These are phyloP conservation scores for Malassezia caprae DNA, from an alignment of 1,284 basidiomycete species.

Conservation along the genomic window DNA sequence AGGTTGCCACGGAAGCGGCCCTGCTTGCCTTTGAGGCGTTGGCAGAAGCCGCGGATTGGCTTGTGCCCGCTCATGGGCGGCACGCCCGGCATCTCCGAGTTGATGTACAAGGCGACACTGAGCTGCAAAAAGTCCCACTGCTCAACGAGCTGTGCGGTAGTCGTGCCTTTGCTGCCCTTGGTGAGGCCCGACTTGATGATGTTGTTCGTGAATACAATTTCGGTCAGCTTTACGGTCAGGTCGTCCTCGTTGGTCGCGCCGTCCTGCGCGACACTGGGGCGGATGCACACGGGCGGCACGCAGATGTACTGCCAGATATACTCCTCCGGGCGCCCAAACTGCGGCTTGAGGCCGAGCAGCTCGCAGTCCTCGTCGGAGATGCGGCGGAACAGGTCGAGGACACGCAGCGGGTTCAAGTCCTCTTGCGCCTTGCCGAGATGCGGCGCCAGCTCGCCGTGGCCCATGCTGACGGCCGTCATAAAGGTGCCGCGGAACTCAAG, in stretches of 20 bases:
- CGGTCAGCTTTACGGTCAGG: constrained; percentile 89
- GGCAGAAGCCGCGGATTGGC: constrained; percentile 67
- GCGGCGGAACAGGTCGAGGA: constrained; percentile 80
- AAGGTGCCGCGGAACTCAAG: constrained; percentile 81
- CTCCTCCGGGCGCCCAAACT: constrained; percentile 84
- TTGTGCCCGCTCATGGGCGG: constrained; percentile 39
- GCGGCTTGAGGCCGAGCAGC: constrained; percentile 77
- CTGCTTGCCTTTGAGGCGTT: constrained; percentile 96
- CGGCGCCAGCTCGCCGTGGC: constrained; percentile 72
- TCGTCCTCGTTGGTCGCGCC: constrained; percentile 76
- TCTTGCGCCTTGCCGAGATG: constrained; percentile 86
- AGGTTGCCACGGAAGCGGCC: constrained; percentile 97
- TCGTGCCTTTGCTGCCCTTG: constrained; percentile 52
- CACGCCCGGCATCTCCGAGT: constrained; percentile 82
- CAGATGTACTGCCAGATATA: constrained; percentile 99
- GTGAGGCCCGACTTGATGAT: constrained; percentile 80
- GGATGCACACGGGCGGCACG: constrained; percentile 92
- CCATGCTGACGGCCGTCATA: constrained; percentile 63
- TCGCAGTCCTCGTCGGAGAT: constrained; percentile 94
- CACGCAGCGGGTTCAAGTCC: constrained; percentile 88
- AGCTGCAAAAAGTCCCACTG: constrained; percentile 97
- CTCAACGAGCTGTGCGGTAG: constrained; percentile 54
- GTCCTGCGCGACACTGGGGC: constrained; percentile 96
- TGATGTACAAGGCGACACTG: constrained; percentile 94
- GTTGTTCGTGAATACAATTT: constrained; percentile 91